A percentile compares a stretch with the other conserved stretches of the same genome.
phyloP scores from a whole-genome alignment of 228 moss, liverwort and hornwort species.

The Sphagnum fallax region DNA sequence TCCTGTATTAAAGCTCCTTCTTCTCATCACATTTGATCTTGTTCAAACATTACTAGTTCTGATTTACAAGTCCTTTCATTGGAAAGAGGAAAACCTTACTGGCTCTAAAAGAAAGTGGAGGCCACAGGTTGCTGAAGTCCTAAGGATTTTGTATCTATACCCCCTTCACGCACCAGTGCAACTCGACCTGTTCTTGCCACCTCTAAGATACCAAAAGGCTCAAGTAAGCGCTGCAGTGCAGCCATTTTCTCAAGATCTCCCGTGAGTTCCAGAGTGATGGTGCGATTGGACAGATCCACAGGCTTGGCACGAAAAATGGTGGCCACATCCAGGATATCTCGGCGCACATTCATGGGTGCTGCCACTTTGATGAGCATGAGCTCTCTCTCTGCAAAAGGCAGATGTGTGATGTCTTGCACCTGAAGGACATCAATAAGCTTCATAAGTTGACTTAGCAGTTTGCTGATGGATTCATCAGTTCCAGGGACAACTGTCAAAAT shows the following conservation, averaged over 20 bases:
- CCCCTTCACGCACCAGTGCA: constrained; percentile 70
- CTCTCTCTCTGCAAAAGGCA: constrained; percentile 83
- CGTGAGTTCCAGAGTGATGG: constrained; percentile 86
- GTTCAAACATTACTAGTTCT: no score
- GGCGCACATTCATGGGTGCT: constrained; percentile 56
- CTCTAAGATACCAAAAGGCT: constrained; percentile 71
- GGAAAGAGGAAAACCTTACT: no score
- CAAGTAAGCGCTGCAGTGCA: constrained; percentile 64
- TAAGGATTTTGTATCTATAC: constrained; percentile 56
- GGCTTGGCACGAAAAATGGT: constrained; percentile 91
- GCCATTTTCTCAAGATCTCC: constrained; percentile 81
- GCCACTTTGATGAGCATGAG: constrained; percentile 87
- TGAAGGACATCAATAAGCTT: constrained; percentile 87
- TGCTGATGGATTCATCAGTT: constrained; percentile 77
- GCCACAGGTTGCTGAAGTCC: constrained; percentile 16
- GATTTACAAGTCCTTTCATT: no score
- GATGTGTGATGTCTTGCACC: constrained; percentile 80
- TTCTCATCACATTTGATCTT: no score
- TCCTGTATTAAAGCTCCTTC: no score
- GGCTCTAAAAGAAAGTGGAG: neutral
- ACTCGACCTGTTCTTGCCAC: constrained; percentile 76
- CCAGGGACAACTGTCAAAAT: constrained; percentile 88
- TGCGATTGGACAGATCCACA: constrained; percentile 80
- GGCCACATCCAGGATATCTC: constrained; percentile 85
- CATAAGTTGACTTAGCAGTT: constrained; percentile 67